Conservation (phyloP, 805 yeast species). For the Cyberlindnera xylosilytica region DNA sequence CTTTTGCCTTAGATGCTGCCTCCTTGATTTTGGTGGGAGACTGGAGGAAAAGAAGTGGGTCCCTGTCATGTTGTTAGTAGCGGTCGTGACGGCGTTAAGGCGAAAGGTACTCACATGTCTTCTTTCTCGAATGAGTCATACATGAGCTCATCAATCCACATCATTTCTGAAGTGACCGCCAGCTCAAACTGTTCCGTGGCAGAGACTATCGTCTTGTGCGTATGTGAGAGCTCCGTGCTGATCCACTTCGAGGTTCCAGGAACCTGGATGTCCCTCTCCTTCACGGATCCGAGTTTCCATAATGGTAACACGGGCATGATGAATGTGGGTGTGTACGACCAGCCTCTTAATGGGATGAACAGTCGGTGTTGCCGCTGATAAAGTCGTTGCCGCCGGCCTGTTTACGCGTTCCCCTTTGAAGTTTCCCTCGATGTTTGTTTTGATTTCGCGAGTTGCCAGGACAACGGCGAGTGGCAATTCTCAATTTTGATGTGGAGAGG, state of each 20-base stretch:
- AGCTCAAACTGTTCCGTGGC: constrained; percentile 39
- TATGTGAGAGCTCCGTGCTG: constrained; percentile 39
- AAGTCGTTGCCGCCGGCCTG: no score
- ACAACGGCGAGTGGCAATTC: background rate
- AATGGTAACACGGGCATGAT: no score
- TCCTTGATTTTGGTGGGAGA: constrained; percentile 29
- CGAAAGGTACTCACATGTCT: constrained; percentile 22
- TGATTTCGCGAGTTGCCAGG: background rate
- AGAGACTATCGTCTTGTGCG: constrained; percentile 35
- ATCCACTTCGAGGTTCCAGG: constrained; percentile 56
- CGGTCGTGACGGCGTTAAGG: background rate
- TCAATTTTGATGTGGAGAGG: constrained; percentile 1
- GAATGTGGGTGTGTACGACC: no score
- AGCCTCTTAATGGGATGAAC: no score
- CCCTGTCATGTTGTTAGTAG: constrained; percentile 18
- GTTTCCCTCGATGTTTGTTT: background rate
- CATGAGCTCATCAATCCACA: constrained; percentile 42
- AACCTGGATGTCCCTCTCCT: constrained; percentile 26
- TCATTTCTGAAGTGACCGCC: constrained; percentile 36
- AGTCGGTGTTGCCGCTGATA: no score
- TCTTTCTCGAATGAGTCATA: constrained; percentile 29
- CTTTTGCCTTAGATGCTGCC: no score
- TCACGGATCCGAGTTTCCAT: constrained; percentile 30
- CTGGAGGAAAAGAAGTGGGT: constrained; percentile 26
- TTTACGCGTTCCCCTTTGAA: background rate